Conservation (phyloP, 331 rosid genomes). For the Prunus yedoensis region DNA sequence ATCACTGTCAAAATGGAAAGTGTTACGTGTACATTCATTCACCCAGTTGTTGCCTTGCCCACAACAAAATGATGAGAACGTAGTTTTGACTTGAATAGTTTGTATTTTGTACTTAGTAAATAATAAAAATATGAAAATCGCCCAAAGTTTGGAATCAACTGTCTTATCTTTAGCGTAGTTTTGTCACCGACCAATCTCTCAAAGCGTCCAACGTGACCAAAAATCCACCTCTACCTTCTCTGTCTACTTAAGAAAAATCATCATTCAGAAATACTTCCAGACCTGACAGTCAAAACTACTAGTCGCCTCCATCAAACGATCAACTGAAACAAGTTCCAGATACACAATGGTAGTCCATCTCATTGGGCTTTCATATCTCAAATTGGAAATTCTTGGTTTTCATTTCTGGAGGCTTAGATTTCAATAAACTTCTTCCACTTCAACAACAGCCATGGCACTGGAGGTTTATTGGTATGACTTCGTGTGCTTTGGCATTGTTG, state of each 20-base stretch:
- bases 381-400: neutral
- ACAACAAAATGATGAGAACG: no score
- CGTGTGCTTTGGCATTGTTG: slow-evolving; percentile 62
- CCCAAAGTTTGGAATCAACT: no score
- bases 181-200: slow-evolving; percentile 6
- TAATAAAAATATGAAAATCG: no score
- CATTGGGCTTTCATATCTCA: neutral
- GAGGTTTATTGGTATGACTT: slow-evolving; percentile 66
- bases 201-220: neutral
- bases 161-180: neutral
- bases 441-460: slow-evolving; percentile 35
- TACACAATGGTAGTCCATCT: neutral
- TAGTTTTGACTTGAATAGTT: no score
- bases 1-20: no score
- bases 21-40: no score
- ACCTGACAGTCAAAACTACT: slow-evolving; percentile 56
- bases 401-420: slow-evolving; percentile 5
- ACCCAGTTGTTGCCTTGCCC: no score
- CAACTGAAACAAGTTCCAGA: slow-evolving; percentile 13
- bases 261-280: neutral
- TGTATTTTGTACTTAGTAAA: no score
- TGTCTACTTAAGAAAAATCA: no score
- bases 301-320: slow-evolving; percentile 28
- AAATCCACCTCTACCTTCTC: neutral
- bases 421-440: neutral